Evolutionary conservation across 2,329 filamentous ascomycete species (phyloP).

Genomic region (Orbilia blumenaviensis): DNA sequence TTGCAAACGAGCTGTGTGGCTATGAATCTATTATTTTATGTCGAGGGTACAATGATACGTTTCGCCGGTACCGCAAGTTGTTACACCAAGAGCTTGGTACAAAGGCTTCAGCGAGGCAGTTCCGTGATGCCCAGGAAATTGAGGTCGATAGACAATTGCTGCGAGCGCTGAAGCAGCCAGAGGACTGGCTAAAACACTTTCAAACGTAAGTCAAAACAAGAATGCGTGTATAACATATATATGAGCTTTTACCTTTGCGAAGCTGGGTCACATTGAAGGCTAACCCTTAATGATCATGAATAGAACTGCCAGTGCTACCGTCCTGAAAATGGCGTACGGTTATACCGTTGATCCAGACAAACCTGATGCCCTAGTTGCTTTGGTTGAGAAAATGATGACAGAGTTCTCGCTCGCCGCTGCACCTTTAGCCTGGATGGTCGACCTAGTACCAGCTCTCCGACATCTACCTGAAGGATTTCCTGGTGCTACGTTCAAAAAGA

Average conservation of each 20-base stretch:
- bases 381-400: slow-evolving; percentile 50
- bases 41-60: slow-evolving; percentile 56
- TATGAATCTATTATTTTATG: slow-evolving; percentile 46
- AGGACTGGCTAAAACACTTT: slow-evolving; percentile 54
- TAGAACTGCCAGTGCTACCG: slow-evolving; percentile 36
- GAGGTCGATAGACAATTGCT: slow-evolving; percentile 54
- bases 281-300: background rate
- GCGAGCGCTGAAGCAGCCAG: slow-evolving; percentile 49
- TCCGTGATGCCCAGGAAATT: slow-evolving; percentile 51
- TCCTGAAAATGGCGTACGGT: slow-evolving; percentile 46
- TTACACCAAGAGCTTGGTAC: slow-evolving; percentile 59
- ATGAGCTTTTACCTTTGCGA: background rate
- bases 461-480: slow-evolving; percentile 48
- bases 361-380: slow-evolving; percentile 25
- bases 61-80: slow-evolving; percentile 57
- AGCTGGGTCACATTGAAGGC: too few relatives aligned
- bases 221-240: too few relatives aligned
- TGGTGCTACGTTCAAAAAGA: slow-evolving; percentile 41
- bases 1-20: slow-evolving; percentile 58
- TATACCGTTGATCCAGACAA: slow-evolving; percentile 43
- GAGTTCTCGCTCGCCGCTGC: slow-evolving; percentile 48
- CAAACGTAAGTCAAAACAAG: slow-evolving; percentile 54
- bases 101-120: slow-evolving; percentile 55
- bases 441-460: slow-evolving; percentile 31
- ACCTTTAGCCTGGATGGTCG: slow-evolving; percentile 40